phyloP scores from a whole-genome alignment of 192 early-diverging fungal species.

The Umbelopsis ramanniana region DNA sequence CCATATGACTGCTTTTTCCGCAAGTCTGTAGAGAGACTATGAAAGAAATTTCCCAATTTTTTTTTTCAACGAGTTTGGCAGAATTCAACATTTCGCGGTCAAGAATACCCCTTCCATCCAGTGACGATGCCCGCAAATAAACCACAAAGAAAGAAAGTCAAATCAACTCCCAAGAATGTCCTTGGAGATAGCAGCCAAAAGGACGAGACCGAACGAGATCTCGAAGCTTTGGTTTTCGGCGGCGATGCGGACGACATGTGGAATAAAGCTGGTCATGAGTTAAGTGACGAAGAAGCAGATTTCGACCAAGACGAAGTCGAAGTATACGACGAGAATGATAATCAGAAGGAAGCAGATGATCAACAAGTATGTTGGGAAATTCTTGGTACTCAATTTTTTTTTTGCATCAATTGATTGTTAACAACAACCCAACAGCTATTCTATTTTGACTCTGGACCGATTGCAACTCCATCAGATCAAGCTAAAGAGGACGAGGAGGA shows the following conservation, averaged over 20 bases:
- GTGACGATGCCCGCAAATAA: conserved; percentile 18
- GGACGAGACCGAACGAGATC: conserved; percentile 27
- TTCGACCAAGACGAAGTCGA: conserved; percentile 14
- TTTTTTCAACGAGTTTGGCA: neutral
- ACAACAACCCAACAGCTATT: conserved; percentile 14
- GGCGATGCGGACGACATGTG: conserved; percentile 21
- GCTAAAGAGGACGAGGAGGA: conserved; percentile 44
- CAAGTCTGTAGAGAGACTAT: neutral
- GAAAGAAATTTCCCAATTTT: neutral
- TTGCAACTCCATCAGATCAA: conserved; percentile 31
- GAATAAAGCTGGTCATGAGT: conserved; percentile 29
- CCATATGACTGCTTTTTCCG: neutral
- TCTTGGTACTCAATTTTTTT: too few species aligned
- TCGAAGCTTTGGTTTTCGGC: conserved; percentile 39
- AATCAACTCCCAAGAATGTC: neutral
- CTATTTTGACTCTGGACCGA: conserved; percentile 42
- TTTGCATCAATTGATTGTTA: too few species aligned
- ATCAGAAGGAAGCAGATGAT: conserved; percentile 3
- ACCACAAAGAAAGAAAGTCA: conserved; percentile 29
- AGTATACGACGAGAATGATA: conserved; percentile 22
- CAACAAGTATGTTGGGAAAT: neutral
- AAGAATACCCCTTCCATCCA: conserved; percentile 11
- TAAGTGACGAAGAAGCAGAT: conserved; percentile 22
- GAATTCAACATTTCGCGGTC: conserved; percentile 13
- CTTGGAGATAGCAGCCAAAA: conserved; percentile 22